A percentile compares a stretch with the other conserved stretches of the same genome.
These are phyloP conservation scores for Neurospora discreta DNA, from an alignment of 495 filamentous ascomycete genomes.

Conservation along the genomic window DNA sequence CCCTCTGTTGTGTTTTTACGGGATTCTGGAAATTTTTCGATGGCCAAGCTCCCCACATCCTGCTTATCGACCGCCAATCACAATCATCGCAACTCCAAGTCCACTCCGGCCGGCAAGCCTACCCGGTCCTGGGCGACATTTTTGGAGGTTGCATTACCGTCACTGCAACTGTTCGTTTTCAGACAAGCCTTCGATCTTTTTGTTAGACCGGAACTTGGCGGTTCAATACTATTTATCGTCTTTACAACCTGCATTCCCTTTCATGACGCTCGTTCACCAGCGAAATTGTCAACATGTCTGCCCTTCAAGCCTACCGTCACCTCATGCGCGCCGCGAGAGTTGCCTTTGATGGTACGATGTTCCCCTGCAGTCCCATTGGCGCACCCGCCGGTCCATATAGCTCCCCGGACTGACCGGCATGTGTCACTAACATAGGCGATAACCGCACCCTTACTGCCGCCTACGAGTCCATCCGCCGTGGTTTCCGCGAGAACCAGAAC, in stretches of 20 bases:
- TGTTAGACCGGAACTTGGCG: not conserved
- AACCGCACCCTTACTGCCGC: constrained; percentile 53
- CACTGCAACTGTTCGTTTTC: not conserved
- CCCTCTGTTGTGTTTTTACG: constrained; percentile 8
- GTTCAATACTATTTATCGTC: not conserved
- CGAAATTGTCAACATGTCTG: constrained; percentile 33
- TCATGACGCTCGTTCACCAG: not conserved
- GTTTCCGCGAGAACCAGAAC: constrained; percentile 55
- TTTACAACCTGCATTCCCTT: not conserved
- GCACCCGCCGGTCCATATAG: not conserved
- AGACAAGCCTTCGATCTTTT: not conserved
- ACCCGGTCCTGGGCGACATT: not conserved
- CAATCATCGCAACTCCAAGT: not conserved
- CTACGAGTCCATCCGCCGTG: constrained; percentile 52
- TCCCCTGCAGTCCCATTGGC: not conserved
- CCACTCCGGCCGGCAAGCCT: not conserved
- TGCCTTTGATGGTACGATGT: constrained; percentile 63
- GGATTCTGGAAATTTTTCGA: constrained; percentile 10
- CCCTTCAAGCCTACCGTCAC: constrained; percentile 69
- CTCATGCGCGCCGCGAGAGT: constrained; percentile 71
- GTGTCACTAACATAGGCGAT: constrained; percentile 47
- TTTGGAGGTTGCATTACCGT: not conserved
- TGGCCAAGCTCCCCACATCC: not conserved
- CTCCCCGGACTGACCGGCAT: not conserved
- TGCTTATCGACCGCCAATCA: not conserved